Evolutionary conservation across 2,329 filamentous ascomycete species (phyloP).

Genomic region (Acarospora socialis): DNA sequence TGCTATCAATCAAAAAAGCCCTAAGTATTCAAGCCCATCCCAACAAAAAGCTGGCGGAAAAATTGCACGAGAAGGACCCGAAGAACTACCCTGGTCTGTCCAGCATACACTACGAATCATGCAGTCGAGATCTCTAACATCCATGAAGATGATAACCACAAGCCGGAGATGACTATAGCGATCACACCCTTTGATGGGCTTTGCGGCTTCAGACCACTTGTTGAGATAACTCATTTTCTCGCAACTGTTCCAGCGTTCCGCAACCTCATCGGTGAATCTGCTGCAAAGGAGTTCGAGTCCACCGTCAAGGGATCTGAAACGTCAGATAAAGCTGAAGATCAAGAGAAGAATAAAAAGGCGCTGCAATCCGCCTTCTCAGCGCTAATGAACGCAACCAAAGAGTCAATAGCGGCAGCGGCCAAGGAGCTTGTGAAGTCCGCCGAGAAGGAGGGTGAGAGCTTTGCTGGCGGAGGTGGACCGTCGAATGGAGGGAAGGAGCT

Average conservation of each 20-base stretch:
- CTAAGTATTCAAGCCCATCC: constrained; percentile 95
- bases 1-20: constrained; percentile 88
- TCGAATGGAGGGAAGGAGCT: constrained; percentile 56
- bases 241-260: constrained; percentile 49
- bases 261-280: constrained; percentile 51
- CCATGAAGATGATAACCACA: constrained; percentile 79
- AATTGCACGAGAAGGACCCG: constrained; percentile 70
- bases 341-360: constrained; percentile 58
- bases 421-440: constrained; percentile 59
- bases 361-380: constrained; percentile 61
- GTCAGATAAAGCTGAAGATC: constrained; percentile 30
- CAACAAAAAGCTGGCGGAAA: constrained; percentile 85
- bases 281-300: constrained; percentile 41
- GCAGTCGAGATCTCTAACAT: background rate
- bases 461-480: constrained; percentile 58
- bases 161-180: constrained; percentile 98
- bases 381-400: constrained; percentile 63
- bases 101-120: constrained; percentile 1
- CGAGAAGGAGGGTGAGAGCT: constrained; percentile 51
- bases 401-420: constrained; percentile 49
- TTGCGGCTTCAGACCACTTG: constrained; percentile 82
- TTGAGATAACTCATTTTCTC: constrained; percentile 77
- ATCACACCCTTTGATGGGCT: constrained; percentile 92
- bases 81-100: constrained; percentile 68
- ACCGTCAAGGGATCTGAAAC: constrained; percentile 42